Base-by-base conservation (phyloP, 106 monocot genomes). In the Cymbidium sinense region DNA sequence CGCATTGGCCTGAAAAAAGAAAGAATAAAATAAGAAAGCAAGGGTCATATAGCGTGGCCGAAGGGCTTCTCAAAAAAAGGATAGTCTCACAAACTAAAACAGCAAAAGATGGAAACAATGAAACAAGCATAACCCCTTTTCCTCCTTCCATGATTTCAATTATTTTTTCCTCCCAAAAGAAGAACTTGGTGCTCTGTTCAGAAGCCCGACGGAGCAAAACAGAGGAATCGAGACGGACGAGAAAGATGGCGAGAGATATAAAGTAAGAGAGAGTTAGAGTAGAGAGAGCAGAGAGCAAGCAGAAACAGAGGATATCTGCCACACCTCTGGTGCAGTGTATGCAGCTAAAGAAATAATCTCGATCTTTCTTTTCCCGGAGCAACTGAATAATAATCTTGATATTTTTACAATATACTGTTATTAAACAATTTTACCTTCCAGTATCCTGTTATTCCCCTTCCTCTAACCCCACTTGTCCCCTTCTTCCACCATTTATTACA, bases 371-470 rank as follows among this genome's bases (percentile, higher is more conserved):
- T 83, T 79, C 23, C 78, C 73, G 69, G 34, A 77, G 75, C 81
- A 37, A 72, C 20, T 62, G 72, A 79, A 88, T 73, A 85, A 79
- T 82, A 88, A 80, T 83, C 51, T 62, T 9, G 71, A 71, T 71
- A 71, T 10, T 33, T 67, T 67, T 12, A 64, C n/a, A 19, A 31
- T 71, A 47, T n/a, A 9, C 71, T 20, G 37, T 31, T 7, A 71
- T 36, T 71, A 71, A 71, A 71, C 71, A 34, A 71, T 15, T 15
- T 31, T 47, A 2, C 33, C 28, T 30, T 33, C 30, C 67, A 17
- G 18, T 13, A 13, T 33, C 20, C 13, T 30, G n/a, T 67, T 33
- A 28, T 67, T 30, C n/a, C 17, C 28, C 13, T 12, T 33, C 33
- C 18, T 33, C 58, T 23, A 7, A 23, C 4, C 47, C 20, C 54